Base-by-base conservation (phyloP, 495 filamentous ascomycete species). In the Symbiotaphrina buchneri region DNA sequence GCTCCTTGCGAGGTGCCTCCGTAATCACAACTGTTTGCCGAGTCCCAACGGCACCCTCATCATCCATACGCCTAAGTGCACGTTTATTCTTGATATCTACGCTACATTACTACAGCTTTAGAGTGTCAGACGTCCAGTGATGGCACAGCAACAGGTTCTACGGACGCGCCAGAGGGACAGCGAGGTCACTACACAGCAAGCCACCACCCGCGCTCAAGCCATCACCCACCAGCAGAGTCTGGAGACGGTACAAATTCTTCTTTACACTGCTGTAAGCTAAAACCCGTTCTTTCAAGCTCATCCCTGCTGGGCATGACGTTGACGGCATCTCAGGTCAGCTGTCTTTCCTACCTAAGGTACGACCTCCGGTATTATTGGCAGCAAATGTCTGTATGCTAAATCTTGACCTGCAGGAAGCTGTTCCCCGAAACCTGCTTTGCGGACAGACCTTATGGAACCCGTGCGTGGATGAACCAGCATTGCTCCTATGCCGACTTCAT, bases 371-470 rank as follows among this genome's bases (percentile, higher is more conserved):
- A 25, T 8, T 25, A 25, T 7, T 7, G 22, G 8, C 8, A 25
- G 22, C 22, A 17, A 23, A 6, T n/a, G 10, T 23, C 18, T n/a
- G 20, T 18, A 13, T 15, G 10, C 30, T 23, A 19, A 8, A 14
- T 20, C 25, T 32, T 32, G 30, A 32, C 32, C 3, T 29, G 15
- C 11, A 34, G 47, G 24, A 35, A 42, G 16, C 41, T 50, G 18
- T 37, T 50, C 32, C 47, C 47, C 0, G 47, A 50, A 14, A 39
- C 49, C 19, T 47, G 41, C 25, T 50, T 50, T 24, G 30, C 35
- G 13, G 38, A 47, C 27, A 34, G 41, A 22, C 38, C 33, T 14
- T 50, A 50, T 25, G 40, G 34, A 5, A 36, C 4, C 41, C 31
- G 20, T 45, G 47, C 28, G 27, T 31, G 18, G 21, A 17, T 13